Base-by-base conservation (phyloP, 2,329 filamentous ascomycete genomes). In the Beauveria caledonica region DNA sequence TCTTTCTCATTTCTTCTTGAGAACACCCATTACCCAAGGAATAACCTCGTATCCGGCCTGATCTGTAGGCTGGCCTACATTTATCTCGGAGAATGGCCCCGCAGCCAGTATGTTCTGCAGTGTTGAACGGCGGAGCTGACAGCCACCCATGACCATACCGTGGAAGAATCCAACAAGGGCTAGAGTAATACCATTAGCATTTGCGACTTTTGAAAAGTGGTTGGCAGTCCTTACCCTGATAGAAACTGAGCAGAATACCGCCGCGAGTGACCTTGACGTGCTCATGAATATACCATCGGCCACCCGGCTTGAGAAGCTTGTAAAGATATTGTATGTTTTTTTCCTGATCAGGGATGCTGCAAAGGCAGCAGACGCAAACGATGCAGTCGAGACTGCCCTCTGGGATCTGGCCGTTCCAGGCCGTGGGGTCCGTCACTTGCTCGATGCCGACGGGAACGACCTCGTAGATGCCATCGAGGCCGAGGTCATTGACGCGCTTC, bases 361-460 rank as follows among this genome's bases (percentile, higher is more conserved):
- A 88, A 36, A 87, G 74, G 59, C 84, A 86, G 58, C 86, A 73
- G 27, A 87, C 72, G 2, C 82, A 80, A 51, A 87, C 81, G 60
- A 87, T 80, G 69, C 80, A 82, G 65, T 85, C 82, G 19, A 84
- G 76, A 54, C 76, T 81, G 21, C 74, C 83, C 45, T 74, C 74
- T 56, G 77, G 71, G 13, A 87, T 75, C 33, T 73, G 74, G 2
- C 77, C 78, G 8, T 71, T 70, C 76, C 77, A 79, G 27, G 72
- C 72, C 2, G 70, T 67, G 3, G 69, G 62, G 36, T 76, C 67
- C 63, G 72, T 66, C 58, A 88, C 72, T 58, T 82, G 78, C 71
- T 88, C 80, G 49, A 88, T 83, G 2, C 86, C 86, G 5, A 83
- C 77, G 2, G 84, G 83, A 10, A 86, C 77, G 60, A 88, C 79